A percentile compares a stretch with the other conserved stretches of the same genome.
These are phyloP conservation scores for Mortierella sp. DNA, from an alignment of 371 early-diverging fungal species.

Conservation along the genomic window DNA sequence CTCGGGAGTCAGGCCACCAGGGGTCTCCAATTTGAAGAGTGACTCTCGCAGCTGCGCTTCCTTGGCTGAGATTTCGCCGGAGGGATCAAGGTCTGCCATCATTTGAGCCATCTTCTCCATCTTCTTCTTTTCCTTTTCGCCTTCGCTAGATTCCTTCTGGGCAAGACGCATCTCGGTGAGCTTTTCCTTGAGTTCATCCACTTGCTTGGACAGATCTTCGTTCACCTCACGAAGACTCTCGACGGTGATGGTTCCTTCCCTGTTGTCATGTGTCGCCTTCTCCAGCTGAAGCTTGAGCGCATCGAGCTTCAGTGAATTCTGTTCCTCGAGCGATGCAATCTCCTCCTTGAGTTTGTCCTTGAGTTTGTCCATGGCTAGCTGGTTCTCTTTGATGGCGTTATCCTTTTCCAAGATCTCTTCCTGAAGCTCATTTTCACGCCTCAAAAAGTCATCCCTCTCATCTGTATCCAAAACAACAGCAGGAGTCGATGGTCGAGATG, in stretches of 20 bases:
- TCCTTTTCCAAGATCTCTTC: constrained; percentile 93
- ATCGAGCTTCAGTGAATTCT: constrained; percentile 67
- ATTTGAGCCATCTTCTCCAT: constrained; percentile 86
- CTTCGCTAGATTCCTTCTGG: constrained; percentile 64
- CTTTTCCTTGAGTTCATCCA: constrained; percentile 78
- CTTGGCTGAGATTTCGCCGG: constrained; percentile 80
- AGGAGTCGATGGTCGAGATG: constrained; percentile 83
- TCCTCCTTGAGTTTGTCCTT: constrained; percentile 79
- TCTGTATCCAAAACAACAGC: constrained; percentile 82
- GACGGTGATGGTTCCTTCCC: constrained; percentile 84
- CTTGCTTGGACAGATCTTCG: constrained; percentile 71
- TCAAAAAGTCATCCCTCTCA: constrained; percentile 93
- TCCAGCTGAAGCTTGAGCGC: constrained; percentile 86
- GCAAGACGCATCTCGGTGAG: constrained; percentile 59
- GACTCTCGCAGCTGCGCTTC: constrained; percentile 80
- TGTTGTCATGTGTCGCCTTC: constrained; percentile 85
- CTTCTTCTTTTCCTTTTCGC: constrained; percentile 82
- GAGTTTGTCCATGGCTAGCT: constrained; percentile 69
- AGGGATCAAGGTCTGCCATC: constrained; percentile 87
- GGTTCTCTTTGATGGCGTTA: constrained; percentile 66
- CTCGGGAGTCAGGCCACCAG: constrained; percentile 69
- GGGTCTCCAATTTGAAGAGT: constrained; percentile 69
- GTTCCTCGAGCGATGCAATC: constrained; percentile 71
- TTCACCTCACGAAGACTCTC: constrained; percentile 90
- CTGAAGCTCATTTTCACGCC: constrained; percentile 93